Conservation (phyloP, 1,284 basidiomycete species). For the Chondrostereum purpureum region DNA sequence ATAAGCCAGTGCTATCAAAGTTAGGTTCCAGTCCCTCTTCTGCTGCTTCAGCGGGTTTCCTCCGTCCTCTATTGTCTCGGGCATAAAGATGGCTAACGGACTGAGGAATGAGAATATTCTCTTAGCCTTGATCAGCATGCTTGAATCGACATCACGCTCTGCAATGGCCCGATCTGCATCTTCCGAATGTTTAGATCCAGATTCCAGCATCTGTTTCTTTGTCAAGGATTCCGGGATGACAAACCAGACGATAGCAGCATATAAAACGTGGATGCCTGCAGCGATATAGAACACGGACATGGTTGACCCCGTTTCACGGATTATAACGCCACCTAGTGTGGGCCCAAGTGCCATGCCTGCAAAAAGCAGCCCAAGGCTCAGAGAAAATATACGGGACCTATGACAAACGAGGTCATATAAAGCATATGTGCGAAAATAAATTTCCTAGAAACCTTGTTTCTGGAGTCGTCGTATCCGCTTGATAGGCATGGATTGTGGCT, state of each 20-base stretch:
- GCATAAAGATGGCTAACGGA: constrained; percentile 63
- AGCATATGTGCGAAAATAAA: constrained; percentile 1
- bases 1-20: constrained; percentile 48
- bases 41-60: constrained; percentile 31
- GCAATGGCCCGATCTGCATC: constrained; percentile 22
- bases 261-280: constrained; percentile 38
- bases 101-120: constrained; percentile 50
- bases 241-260: constrained; percentile 45
- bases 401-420: neutral
- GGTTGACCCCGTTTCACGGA: constrained; percentile 47
- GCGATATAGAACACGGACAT: constrained; percentile 73
- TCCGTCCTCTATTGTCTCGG: constrained; percentile 26
- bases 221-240: constrained; percentile 75
- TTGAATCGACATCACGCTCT: too few species aligned
- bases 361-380: constrained; percentile 46
- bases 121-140: constrained; percentile 24
- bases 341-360: constrained; percentile 71
- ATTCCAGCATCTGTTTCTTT: constrained; percentile 30
- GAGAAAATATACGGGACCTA: constrained; percentile 59
- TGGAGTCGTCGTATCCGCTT: constrained; percentile 52
- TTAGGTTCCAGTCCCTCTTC: constrained; percentile 66
- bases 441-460: constrained; percentile 32
- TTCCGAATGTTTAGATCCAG: constrained; percentile 24
- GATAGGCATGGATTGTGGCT: constrained; percentile 55
- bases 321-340: constrained; percentile 59